phyloP scores from a whole-genome alignment of 192 early-diverging fungal genomes.

The Nowakowskiella sp. region DNA sequence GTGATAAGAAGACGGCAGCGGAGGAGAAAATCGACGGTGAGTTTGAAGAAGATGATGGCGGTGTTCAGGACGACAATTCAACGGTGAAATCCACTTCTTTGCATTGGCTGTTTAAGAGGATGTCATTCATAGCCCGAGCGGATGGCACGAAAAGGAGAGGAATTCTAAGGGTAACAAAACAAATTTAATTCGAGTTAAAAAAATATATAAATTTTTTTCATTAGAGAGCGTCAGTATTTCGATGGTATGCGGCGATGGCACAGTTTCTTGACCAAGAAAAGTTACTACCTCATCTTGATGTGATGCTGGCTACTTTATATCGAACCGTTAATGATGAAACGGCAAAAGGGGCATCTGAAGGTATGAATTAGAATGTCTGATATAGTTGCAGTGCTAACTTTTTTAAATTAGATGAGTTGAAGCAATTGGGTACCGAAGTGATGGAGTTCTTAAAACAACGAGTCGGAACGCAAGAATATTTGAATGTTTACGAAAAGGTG shows the following conservation, averaged over 20 bases:
- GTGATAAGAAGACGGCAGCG: background rate
- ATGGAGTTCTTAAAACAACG: slow-evolving; percentile 64
- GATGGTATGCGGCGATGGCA: slow-evolving; percentile 84
- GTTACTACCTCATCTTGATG: slow-evolving; percentile 54
- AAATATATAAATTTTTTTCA: background rate
- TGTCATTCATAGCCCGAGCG: slow-evolving; percentile 58
- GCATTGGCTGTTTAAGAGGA: slow-evolving; percentile 49
- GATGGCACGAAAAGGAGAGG: slow-evolving; percentile 38
- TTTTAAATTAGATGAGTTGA: slow-evolving; percentile 54
- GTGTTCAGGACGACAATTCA: slow-evolving; percentile 11
- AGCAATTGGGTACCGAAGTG: slow-evolving; percentile 70
- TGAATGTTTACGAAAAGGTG: slow-evolving; percentile 57
- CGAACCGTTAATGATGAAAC: slow-evolving; percentile 69
- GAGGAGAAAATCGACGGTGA: slow-evolving; percentile 12
- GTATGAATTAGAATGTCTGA: slow-evolving; percentile 46
- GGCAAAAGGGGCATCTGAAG: slow-evolving; percentile 49
- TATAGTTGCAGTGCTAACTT: slow-evolving; percentile 1
- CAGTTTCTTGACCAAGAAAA: slow-evolving; percentile 50
- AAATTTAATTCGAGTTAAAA: background rate
- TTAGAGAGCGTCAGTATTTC: slow-evolving; percentile 75
- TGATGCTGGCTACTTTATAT: slow-evolving; percentile 72
- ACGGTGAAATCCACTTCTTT: slow-evolving; percentile 25
- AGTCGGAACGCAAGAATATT: slow-evolving; percentile 65
- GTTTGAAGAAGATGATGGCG: slow-evolving; percentile 14
- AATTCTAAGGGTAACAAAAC: slow-evolving; percentile 15